Evolutionary conservation across 2,329 filamentous ascomycete genomes (phyloP), one percentile per base, ranked within the genome.

Genomic region (Arthrobotrys musiformis): DNA sequence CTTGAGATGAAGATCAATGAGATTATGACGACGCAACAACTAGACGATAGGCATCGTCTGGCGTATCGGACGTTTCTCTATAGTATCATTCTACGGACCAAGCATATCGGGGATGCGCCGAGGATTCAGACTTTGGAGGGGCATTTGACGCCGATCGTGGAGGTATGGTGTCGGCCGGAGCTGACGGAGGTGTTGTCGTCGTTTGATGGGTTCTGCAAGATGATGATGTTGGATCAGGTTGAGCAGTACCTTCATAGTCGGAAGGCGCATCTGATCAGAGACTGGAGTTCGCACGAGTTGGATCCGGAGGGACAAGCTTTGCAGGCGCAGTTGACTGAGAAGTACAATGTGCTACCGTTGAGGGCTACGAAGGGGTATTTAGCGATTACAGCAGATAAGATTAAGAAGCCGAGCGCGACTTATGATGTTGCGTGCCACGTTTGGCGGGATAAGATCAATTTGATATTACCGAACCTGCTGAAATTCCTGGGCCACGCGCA

Each of bases 41-140:
- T 92, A 30, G 94, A 97, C 81, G 91, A 94, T 81, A 93, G 94
- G 81, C 89, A 94, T 33, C 90, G 92, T 70, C 90, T 95, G 81
- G 93, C 94, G 1, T 94, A 96, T 81, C 92, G 90, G 80, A 94
- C 93, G 8, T 94, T 98, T 79, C 86, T 98, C 0, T 96, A 99
- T 82, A 95, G 97, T 74, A 95, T 99, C 78, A 92, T 91, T 81
- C 94, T 98, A 83, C 93, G 95, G 75, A 90, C 93, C 37, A 90
- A 87, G 22, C 90, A 89, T 48, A 87, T 98, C 35, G 91, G 96
- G 79, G 87, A 88, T 17, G 86, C 86, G n/a, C 84, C 89, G 37
- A 92, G 94, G 74, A 86, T 94, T 64, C 86, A 89, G 69, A 91
- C 93, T 73, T 85, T 99, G 30, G 86, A 89, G 68, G 87, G 88